These are phyloP conservation scores for Komagataella kurtzmanii DNA, from an alignment of 805 yeast genomes.

Conservation along the genomic window DNA sequence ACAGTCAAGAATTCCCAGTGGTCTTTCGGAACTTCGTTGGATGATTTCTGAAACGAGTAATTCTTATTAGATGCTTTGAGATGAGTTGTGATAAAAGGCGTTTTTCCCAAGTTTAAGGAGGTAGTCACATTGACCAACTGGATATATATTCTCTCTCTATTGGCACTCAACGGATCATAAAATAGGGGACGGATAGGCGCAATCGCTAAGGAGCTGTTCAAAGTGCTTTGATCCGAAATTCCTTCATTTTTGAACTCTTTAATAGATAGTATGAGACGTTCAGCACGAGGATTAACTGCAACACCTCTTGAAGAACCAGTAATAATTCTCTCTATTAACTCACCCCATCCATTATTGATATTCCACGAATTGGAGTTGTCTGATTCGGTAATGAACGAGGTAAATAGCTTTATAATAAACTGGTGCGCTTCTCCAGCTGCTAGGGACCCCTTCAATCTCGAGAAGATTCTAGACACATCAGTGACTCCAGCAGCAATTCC, in stretches of 20 bases:
- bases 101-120: slow-evolving; percentile 9
- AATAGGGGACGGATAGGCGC: slow-evolving; percentile 51
- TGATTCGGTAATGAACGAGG: slow-evolving; percentile 43
- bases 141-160: slow-evolving; percentile 48
- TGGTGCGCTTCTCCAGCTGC: slow-evolving; percentile 55
- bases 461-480: slow-evolving; percentile 69
- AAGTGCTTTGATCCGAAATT: slow-evolving; percentile 3
- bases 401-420: slow-evolving; percentile 57
- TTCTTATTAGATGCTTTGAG: slow-evolving; percentile 36
- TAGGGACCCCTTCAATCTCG: slow-evolving; percentile 46
- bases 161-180: slow-evolving; percentile 48
- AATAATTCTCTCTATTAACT: slow-evolving; percentile 63
- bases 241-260: slow-evolving; percentile 53
- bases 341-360: slow-evolving; percentile 78
- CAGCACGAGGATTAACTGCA: slow-evolving; percentile 74
- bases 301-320: slow-evolving; percentile 64
- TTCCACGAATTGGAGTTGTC: slow-evolving; percentile 13
- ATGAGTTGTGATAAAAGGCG: slow-evolving; percentile 37
- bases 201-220: slow-evolving; percentile 13
- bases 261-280: slow-evolving; percentile 50
- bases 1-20: slow-evolving; percentile 68
- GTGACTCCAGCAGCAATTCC: slow-evolving; percentile 86
- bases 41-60: slow-evolving; percentile 51
- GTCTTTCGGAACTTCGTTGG: slow-evolving; percentile 37
- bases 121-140: slow-evolving; percentile 34